These are phyloP conservation scores for Nemophila menziesii DNA, from an alignment of 257 asterid genomes.

Conservation along the genomic window DNA sequence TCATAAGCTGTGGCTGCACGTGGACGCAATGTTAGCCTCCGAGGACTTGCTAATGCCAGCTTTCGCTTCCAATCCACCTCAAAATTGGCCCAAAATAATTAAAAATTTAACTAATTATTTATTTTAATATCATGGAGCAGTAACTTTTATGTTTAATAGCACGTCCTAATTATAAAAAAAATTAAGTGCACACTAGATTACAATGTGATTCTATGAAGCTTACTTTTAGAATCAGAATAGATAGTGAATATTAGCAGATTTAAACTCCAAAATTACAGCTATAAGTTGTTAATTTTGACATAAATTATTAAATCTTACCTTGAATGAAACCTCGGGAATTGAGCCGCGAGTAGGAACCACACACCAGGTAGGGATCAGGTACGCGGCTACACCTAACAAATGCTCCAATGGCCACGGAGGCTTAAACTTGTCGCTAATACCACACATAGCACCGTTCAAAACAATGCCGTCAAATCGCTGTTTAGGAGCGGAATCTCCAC, in stretches of 20 bases:
- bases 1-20: conserved; percentile 96
- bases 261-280: not conserved
- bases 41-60: conserved; percentile 74
- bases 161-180: too few species aligned
- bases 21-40: conserved; percentile 51
- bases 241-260: not conserved
- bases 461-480: conserved; percentile 64
- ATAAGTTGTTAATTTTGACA: not conserved
- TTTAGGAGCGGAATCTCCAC: conserved; percentile 38
- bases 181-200: too few species aligned
- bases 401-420: conserved; percentile 99
- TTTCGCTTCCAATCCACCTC: conserved; percentile 93
- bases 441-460: conserved; percentile 91
- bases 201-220: too few species aligned
- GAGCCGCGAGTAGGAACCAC: conserved; percentile 91
- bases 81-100: not conserved
- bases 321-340: conserved; percentile 59
- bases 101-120: too few species aligned
- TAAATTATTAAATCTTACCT: conserved; percentile 30
- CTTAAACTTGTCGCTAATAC: conserved; percentile 80
- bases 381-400: conserved; percentile 70
- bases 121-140: too few species aligned
- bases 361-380: conserved; percentile 61
- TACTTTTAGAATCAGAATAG: too few species aligned
- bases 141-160: too few species aligned